Conservation (phyloP, 2,329 filamentous ascomycete genomes). For the Arachnomyces sp. region DNA sequence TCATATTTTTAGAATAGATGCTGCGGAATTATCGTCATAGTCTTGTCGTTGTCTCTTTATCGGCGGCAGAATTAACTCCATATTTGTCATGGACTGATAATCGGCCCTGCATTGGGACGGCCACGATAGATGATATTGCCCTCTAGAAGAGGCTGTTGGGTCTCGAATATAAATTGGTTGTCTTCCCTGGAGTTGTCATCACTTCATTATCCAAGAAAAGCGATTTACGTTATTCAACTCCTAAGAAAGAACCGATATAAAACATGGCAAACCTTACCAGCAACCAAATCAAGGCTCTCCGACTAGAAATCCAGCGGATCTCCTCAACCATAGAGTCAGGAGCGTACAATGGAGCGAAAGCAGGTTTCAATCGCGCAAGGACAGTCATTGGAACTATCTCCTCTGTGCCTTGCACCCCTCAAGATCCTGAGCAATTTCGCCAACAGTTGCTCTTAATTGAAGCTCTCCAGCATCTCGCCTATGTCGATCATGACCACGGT, state of each 20-base stretch:
- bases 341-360: slow-evolving; percentile 21
- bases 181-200: too few relatives aligned
- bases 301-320: slow-evolving; percentile 4
- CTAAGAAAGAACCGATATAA: background rate
- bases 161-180: too few relatives aligned
- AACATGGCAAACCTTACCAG: slow-evolving; percentile 7
- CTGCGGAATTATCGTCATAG: too few relatives aligned
- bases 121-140: too few relatives aligned
- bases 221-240: too few relatives aligned
- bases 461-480: slow-evolving; percentile 43
- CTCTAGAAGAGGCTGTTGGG: too few relatives aligned
- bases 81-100: too few relatives aligned
- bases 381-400: slow-evolving; percentile 33
- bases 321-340: slow-evolving; percentile 3
- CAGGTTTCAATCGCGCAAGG: slow-evolving; percentile 28
- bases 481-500: slow-evolving; percentile 40
- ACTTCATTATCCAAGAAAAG: too few relatives aligned
- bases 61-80: too few relatives aligned
- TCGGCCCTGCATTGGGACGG: too few relatives aligned
- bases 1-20: too few relatives aligned
- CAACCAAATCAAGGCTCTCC: slow-evolving; percentile 8
- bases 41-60: too few relatives aligned
- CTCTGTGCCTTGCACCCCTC: slow-evolving; percentile 28
- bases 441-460: slow-evolving; percentile 37
- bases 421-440: slow-evolving; percentile 23